phyloP scores from a whole-genome alignment of 345 rosid species.

The Trapa bicornis region DNA sequence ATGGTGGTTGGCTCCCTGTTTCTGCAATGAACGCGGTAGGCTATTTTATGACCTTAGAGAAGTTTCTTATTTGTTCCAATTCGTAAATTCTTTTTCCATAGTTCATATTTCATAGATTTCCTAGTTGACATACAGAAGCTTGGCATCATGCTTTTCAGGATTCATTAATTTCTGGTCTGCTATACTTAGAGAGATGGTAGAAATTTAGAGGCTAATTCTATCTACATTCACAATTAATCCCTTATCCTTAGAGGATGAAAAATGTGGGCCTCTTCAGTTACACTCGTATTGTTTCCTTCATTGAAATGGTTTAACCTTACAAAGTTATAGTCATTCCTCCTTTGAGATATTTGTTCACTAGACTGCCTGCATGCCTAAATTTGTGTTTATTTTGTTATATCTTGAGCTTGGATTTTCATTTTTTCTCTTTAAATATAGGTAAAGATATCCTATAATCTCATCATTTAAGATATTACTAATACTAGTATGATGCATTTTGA shows the following conservation, averaged over 20 bases:
- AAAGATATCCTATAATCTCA: background rate
- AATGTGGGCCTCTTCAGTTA: background rate
- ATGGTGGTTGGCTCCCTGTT: constrained; percentile 99
- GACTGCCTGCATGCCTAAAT: background rate
- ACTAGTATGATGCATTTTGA: background rate
- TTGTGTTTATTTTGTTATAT: background rate
- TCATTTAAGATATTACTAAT: background rate
- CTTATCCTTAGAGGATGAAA: background rate
- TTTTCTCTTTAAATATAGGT: background rate
- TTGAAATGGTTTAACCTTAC: background rate
- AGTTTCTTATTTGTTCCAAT: background rate
- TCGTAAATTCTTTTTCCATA: background rate
- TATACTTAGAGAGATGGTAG: background rate
- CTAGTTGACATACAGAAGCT: background rate
- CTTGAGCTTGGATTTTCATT: background rate
- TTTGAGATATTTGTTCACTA: background rate
- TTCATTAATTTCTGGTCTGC: background rate
- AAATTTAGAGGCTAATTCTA: background rate
- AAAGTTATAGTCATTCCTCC: background rate
- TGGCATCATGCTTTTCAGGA: background rate
- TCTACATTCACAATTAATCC: background rate
- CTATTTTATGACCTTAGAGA: background rate
- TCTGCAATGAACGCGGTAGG: constrained; percentile 96
- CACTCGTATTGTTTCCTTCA: background rate
- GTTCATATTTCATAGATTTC: too few relatives aligned